A percentile compares a stretch with the other conserved stretches of the same genome.
These are phyloP conservation scores for Pleurotus cornucopiae DNA, from an alignment of 768 basidiomycete species.

Conservation along the genomic window DNA sequence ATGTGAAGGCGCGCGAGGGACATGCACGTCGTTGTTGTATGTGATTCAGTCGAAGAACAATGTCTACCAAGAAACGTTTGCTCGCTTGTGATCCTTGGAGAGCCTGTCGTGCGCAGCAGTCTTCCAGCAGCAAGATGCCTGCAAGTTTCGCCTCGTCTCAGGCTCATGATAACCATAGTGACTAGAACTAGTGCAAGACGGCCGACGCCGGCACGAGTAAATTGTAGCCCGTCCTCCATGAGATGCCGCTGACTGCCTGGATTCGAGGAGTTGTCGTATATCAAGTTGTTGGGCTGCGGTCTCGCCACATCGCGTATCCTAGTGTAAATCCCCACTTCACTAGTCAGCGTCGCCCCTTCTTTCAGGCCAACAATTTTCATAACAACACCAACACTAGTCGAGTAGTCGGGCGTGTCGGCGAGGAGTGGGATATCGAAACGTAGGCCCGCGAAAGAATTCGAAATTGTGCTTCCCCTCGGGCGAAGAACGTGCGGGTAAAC, in stretches of 20 bases:
- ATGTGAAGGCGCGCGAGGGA: slow-evolving; percentile 37
- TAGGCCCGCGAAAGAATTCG: slow-evolving; percentile 33
- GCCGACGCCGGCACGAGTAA: slow-evolving; percentile 28
- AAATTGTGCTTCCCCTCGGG: slow-evolving; percentile 16
- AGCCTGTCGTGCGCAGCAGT: slow-evolving; percentile 24
- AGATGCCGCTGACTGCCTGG: slow-evolving; percentile 21
- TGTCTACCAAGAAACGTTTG: neutral
- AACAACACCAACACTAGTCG: slow-evolving; percentile 27
- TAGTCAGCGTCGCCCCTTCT: slow-evolving; percentile 20
- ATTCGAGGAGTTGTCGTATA: neutral
- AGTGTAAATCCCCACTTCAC: slow-evolving; percentile 22
- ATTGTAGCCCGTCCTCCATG: slow-evolving; percentile 29
- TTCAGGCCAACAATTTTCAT: slow-evolving; percentile 29
- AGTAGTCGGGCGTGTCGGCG: slow-evolving; percentile 16
- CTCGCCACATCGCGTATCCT: too few relatives aligned
- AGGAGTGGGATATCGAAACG: slow-evolving; percentile 29
- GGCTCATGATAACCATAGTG: slow-evolving; percentile 37
- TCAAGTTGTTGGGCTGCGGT: neutral
- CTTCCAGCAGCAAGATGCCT: slow-evolving; percentile 30
- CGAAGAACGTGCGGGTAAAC: slow-evolving; percentile 8
- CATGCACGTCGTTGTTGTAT: slow-evolving; percentile 16
- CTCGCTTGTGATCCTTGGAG: slow-evolving; percentile 10
- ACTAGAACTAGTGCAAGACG: slow-evolving; percentile 42
- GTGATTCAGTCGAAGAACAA: neutral
- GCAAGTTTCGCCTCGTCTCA: slow-evolving; percentile 18